Evolutionary conservation across 208 protist genomes (phyloP), one percentile per base, ranked within the genome.

Genomic region (Crithidia fasciculata): DNA sequence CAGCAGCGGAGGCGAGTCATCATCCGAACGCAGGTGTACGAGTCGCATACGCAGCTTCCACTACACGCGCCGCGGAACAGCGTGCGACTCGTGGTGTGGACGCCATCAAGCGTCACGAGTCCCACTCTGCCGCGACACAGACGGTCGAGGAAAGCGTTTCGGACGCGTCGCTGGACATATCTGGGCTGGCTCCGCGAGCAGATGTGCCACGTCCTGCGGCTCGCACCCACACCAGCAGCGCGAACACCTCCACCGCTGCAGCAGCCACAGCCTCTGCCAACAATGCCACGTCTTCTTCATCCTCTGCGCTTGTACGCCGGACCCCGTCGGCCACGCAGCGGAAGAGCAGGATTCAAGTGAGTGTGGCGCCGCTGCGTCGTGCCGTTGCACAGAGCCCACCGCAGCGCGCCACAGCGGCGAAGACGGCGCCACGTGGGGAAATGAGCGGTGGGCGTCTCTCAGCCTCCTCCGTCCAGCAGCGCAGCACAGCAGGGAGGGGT

Each of bases 101-200:
- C 28, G 1, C 28, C 28, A 28, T 28, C 28, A 28, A 28, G 28
- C 28, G 28, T 28, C 28, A 28, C 5, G 45, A 18, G 52, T 52
- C 49, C 6, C 63, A 47, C 37, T 36, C 7, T 8, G 9, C 53
- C 5, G 53, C 64, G 4, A 69, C 64, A 53, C 64, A 69, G 53
- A 69, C 64, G 9, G 16, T 18, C 10, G 12, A 9, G 10, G 57
- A 18, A 5, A 49, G 45, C 45, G 9, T 16, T 10, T 2, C 19
- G 5, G 53, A 45, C 4, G 19, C n/a, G 0, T 49, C 40, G 3
- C 19, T 53, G 3, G 65, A 70, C n/a, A 19, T 40, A 7, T 47
- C 65, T 8, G 18, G 7, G 5, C 13, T 43, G 40, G 40, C 19
- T 10, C 65, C 65, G 19, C 65, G 53, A 16, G 49, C 41, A 12